phyloP scores from a whole-genome alignment of 2,329 filamentous ascomycete genomes.

The Sclerotinia spermophila region DNA sequence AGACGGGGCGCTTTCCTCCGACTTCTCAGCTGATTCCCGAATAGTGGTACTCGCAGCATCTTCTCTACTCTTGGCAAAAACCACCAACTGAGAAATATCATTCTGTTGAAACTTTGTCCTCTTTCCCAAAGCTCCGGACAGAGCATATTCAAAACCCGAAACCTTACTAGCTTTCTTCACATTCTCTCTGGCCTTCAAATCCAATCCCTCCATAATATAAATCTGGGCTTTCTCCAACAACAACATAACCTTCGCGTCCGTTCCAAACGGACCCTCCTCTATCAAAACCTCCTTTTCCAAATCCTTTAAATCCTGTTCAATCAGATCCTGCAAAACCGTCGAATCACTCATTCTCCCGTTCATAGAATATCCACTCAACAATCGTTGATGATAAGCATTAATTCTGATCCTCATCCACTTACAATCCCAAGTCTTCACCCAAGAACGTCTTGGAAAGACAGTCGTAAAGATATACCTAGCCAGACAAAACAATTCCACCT shows the following conservation, averaged over 20 bases:
- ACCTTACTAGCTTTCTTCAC: slow-evolving; percentile 63
- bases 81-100: slow-evolving; percentile 82
- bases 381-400: slow-evolving; percentile 68
- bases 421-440: slow-evolving; percentile 30
- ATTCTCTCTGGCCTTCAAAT: slow-evolving; percentile 68
- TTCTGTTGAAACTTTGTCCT: slow-evolving; percentile 76
- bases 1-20: slow-evolving; percentile 21
- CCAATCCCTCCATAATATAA: slow-evolving; percentile 78
- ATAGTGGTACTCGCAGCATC: slow-evolving; percentile 22
- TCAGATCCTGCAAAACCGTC: slow-evolving; percentile 55
- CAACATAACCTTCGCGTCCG: slow-evolving; percentile 61
- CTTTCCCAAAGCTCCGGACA: slow-evolving; percentile 86
- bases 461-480: slow-evolving; percentile 52
- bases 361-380: slow-evolving; percentile 44
- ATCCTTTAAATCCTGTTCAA: slow-evolving; percentile 55
- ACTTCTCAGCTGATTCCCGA: slow-evolving; percentile 23
- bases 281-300: slow-evolving; percentile 45
- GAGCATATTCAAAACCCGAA: slow-evolving; percentile 72
- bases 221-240: slow-evolving; percentile 79
- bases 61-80: slow-evolving; percentile 73
- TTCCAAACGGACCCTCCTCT: slow-evolving; percentile 39
- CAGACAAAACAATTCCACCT: slow-evolving; percentile 78
- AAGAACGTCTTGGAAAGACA: slow-evolving; percentile 34
- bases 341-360: slow-evolving; percentile 47
- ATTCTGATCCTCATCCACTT: slow-evolving; percentile 58